phyloP scores from a whole-genome alignment of 139 green algal genomes.

The Chara braunii region DNA sequence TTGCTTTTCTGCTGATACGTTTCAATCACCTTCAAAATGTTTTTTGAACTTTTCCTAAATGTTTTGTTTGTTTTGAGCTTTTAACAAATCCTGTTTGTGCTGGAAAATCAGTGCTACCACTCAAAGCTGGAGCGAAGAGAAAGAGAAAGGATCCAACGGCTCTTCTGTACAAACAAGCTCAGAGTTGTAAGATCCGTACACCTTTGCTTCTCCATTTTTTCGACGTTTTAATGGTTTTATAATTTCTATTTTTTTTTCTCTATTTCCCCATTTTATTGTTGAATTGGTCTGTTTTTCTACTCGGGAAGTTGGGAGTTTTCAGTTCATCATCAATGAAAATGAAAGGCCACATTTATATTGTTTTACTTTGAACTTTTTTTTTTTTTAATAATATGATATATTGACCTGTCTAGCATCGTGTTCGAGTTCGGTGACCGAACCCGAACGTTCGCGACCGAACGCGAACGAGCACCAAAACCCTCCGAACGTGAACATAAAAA shows the following conservation, averaged over 20 bases:
- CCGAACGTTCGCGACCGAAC: too few relatives aligned
- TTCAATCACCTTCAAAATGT: background rate
- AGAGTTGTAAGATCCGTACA: background rate
- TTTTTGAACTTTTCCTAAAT: background rate
- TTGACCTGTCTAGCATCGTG: too few relatives aligned
- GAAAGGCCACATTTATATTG: too few relatives aligned
- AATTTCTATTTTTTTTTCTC: background rate
- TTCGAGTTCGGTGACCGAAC: too few relatives aligned
- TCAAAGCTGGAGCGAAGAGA: background rate
- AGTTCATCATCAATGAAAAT: background rate
- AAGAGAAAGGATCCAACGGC: conserved; percentile 11
- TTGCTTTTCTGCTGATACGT: background rate
- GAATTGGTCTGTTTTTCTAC: background rate
- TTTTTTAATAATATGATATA: too few relatives aligned
- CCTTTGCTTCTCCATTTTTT: background rate
- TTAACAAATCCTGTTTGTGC: too few relatives aligned
- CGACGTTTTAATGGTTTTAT: background rate
- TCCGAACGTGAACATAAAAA: too few relatives aligned
- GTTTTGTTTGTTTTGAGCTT: background rate
- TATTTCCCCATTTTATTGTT: conserved; percentile 4
- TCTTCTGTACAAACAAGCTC: conserved; percentile 30
- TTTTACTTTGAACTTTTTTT: too few relatives aligned
- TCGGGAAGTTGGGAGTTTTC: background rate
- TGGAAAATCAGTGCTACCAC: conserved; percentile 40
- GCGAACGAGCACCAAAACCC: too few relatives aligned